These are phyloP conservation scores for Monosporozyma servazzii DNA, from an alignment of 805 yeast species.

Conservation along the genomic window DNA sequence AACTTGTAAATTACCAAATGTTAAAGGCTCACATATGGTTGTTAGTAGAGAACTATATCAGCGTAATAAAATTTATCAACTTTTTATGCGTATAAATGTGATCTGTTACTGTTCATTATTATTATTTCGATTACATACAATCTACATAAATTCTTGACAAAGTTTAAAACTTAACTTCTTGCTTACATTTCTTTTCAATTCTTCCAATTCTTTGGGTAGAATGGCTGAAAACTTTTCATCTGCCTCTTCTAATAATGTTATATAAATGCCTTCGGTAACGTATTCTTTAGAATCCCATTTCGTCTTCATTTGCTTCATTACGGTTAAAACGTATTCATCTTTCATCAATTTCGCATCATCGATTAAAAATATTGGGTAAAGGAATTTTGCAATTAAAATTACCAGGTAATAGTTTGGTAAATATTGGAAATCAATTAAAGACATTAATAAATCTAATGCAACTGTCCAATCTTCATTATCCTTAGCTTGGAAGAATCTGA, in stretches of 20 bases:
- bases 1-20: neutral
- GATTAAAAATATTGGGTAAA: constrained; percentile 21
- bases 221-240: neutral
- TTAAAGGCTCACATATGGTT: neutral
- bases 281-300: constrained; percentile 16
- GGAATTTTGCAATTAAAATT: constrained; percentile 19
- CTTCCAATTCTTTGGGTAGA: constrained; percentile 14
- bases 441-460: constrained; percentile 17
- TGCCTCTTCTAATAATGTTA: neutral
- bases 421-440: constrained; percentile 22
- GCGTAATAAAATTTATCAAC: neutral
- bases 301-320: constrained; percentile 19
- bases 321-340: constrained; percentile 16
- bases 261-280: neutral
- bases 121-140: neutral
- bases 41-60: neutral
- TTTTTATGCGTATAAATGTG: neutral
- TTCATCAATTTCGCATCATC: constrained; percentile 14
- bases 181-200: constrained; percentile 15
- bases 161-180: constrained; percentile 20
- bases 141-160: constrained; percentile 25
- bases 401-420: constrained; percentile 24
- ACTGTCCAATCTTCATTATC: constrained; percentile 18
- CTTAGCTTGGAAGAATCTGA: constrained; percentile 37
- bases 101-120: neutral